Conservation (phyloP, 2,329 filamentous ascomycete species). For the Clarireedia sp. region DNA sequence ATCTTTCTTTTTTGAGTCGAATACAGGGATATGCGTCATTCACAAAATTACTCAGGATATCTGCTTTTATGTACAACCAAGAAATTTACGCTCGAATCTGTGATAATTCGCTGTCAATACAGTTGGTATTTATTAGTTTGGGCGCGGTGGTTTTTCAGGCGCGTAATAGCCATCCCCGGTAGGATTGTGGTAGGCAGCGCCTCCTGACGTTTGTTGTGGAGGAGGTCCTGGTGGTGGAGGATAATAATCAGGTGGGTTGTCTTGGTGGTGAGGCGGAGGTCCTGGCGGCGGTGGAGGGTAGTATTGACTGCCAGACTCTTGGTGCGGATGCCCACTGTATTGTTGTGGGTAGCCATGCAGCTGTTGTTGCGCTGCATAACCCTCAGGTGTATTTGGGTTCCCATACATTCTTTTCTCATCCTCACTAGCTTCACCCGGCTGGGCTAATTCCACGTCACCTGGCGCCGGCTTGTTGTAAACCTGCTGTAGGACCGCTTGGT, state of each 20-base stretch:
- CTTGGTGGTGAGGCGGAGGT: background rate
- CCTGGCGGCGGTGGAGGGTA: background rate
- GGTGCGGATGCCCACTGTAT: background rate
- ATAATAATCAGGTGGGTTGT: background rate
- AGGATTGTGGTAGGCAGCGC: background rate
- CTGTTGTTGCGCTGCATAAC: slow-evolving; percentile 2
- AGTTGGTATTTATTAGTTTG: background rate
- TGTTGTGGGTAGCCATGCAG: background rate
- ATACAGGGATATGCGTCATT: background rate
- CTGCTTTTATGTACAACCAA: background rate
- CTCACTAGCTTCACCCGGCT: slow-evolving; percentile 5
- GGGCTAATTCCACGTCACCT: slow-evolving; percentile 8
- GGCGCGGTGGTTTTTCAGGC: slow-evolving; percentile 4
- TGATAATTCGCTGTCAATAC: background rate
- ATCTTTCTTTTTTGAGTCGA: background rate
- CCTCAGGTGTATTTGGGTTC: slow-evolving; percentile 6
- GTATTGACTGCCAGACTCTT: background rate
- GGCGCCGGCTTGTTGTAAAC: slow-evolving; percentile 11
- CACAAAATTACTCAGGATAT: background rate
- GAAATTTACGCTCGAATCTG: background rate
- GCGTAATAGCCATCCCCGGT: slow-evolving; percentile 7
- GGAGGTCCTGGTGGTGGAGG: slow-evolving; percentile 1
- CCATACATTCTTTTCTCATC: slow-evolving; percentile 10
- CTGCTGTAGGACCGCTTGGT: slow-evolving; percentile 33
- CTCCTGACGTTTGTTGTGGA: background rate